Evolutionary conservation across 164 flowering plant genomes (phyloP), one percentile per base, ranked within the genome.

Genomic region (Berberis vulgaris): DNA sequence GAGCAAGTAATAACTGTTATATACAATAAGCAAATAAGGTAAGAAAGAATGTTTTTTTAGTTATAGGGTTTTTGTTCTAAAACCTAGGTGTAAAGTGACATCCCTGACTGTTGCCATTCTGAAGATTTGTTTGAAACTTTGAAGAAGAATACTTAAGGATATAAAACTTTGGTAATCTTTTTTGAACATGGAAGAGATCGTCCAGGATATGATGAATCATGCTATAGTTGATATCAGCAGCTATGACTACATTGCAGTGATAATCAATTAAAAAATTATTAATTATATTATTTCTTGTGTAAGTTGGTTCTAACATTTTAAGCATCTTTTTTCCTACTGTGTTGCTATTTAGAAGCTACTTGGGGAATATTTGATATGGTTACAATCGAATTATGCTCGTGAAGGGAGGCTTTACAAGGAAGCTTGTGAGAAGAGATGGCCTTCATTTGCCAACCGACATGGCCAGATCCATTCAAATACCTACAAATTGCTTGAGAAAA

Each of bases 371-470:
- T 62, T 67, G 42, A 42, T 53, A 7, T 94, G 99, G 97, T 75
- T 94, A 57, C 74, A 78, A 58, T 86, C 88, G 38, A 84, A 70
- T 63, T 84, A 76, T 75, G 72, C 71, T 60, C 82, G 73, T 66
- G 86, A 89, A 82, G 84, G 83, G 64, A 84, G 46, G 64, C 68
- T 70, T 38, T 86, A 80, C 72, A 72, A 69, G 78, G 87, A 89
- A 73, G 70, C 79, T 39, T 84, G 91, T 67, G 83, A 84, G 71
- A 89, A 81, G 69, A 80, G 76, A 73, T 89, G 95, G 97, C 81
- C 97, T 63, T 73, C 77, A 52, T 56, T 73, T 61, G 73, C 77
- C 65, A 59, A 66, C 64, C 67, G 76, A 61, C 56, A 67, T 12
- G 59, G 66, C 43, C 67, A 60, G 57, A 57, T 72, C 61, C 73